phyloP scores from a whole-genome alignment of 2,329 filamentous ascomycete genomes.

The Pseudocercospora crystallina region DNA sequence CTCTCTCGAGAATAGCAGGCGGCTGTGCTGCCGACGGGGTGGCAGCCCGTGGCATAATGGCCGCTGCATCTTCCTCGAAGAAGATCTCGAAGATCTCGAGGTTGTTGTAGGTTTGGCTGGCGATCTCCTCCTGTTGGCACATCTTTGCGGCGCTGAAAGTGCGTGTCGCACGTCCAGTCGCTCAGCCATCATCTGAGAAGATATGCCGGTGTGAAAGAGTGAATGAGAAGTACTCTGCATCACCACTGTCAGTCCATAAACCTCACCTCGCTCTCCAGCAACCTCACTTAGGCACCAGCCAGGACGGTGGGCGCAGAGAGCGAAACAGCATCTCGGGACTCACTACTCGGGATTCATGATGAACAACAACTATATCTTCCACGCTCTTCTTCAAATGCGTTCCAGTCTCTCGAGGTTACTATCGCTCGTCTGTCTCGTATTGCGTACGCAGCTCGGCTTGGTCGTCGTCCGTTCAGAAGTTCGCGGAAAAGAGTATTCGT shows the following conservation, averaged over 20 bases:
- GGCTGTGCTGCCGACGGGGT: background rate
- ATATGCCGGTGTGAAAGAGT: too few relatives aligned
- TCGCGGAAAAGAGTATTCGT: background rate
- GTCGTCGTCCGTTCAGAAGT: background rate
- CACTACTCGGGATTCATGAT: conserved; percentile 91
- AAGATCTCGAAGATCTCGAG: background rate
- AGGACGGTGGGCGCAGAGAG: background rate
- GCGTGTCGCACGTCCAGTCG: too few relatives aligned
- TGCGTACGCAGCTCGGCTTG: background rate
- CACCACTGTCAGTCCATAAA: too few relatives aligned
- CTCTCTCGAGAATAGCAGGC: background rate
- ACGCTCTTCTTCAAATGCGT: conserved; percentile 5
- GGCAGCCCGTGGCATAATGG: background rate
- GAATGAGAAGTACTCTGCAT: too few relatives aligned
- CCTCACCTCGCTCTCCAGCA: too few relatives aligned
- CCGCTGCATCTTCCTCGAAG: background rate
- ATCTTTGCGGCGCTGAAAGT: too few relatives aligned
- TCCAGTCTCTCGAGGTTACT: conserved; percentile 2
- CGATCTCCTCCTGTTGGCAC: too few relatives aligned
- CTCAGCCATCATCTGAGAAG: too few relatives aligned
- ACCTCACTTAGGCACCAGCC: conserved; percentile 7
- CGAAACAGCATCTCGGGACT: conserved; percentile 40
- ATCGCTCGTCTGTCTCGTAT: conserved; percentile 1
- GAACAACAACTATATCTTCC: conserved; percentile 7
- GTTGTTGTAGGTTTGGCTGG: background rate